phyloP scores from a whole-genome alignment of 768 basidiomycete species.

The Rhodotorula sphaerocarpa region DNA sequence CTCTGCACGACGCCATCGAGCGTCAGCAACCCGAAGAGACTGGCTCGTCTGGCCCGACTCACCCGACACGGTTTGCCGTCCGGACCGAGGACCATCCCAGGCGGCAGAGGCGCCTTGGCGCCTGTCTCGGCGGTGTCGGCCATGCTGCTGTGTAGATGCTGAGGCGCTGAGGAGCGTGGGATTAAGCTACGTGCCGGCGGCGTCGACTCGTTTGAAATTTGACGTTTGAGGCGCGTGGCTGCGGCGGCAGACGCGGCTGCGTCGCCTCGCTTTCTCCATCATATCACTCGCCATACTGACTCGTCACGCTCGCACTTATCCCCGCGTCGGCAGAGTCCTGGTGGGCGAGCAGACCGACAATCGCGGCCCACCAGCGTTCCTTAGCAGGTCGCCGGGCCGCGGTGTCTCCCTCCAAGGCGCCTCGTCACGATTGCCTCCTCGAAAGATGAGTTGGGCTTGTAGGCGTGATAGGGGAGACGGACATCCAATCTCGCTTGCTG shows the following conservation, averaged over 20 bases:
- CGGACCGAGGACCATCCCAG: conserved; percentile 64
- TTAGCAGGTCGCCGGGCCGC: background rate
- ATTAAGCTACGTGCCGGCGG: no score
- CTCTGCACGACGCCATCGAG: conserved; percentile 9
- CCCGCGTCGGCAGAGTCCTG: background rate
- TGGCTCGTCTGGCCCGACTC: conserved; percentile 44
- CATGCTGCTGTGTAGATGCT: no score
- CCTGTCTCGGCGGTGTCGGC: no score
- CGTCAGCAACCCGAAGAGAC: conserved; percentile 35
- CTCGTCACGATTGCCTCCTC: background rate
- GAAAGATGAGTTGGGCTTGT: background rate
- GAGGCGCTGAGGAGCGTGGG: no score
- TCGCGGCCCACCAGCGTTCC: background rate
- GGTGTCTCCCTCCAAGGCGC: background rate
- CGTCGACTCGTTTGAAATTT: no score
- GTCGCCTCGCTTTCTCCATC: background rate
- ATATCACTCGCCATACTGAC: background rate
- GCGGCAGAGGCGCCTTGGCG: conserved; percentile 1
- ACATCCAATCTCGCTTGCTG: background rate
- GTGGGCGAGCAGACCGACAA: conserved; percentile 1
- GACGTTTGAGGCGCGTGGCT: no score
- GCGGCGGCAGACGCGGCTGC: background rate
- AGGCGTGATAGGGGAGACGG: conserved; percentile 2
- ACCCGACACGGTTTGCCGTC: conserved; percentile 95
- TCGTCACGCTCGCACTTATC: background rate